Percentiles rank a stretch among this genome's conserved stretches.
Conservation (phyloP, 805 yeast species). For the Pachysolen tannophilus region DNA sequence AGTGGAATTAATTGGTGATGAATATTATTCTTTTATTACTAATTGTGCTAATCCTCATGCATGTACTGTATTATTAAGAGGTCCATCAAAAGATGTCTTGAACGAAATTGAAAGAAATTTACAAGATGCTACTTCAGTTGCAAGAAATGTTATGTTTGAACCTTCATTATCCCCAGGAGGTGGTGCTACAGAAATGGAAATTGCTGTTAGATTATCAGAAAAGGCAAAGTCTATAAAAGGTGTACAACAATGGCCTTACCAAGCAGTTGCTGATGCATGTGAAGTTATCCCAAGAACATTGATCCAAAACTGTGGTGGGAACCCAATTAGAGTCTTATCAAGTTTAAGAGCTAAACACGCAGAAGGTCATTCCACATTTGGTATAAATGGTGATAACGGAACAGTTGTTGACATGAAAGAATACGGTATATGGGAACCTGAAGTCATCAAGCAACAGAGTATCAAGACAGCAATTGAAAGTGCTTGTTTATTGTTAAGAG, state of each 20-base stretch:
- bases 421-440: conserved; percentile 99
- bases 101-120: conserved; percentile 95
- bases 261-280: conserved; percentile 97
- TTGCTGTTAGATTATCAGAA: conserved; percentile 79
- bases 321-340: conserved; percentile 82
- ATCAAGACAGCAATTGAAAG: conserved; percentile 97
- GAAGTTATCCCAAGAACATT: conserved; percentile 98
- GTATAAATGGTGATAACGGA: conserved; percentile 93
- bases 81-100: conserved; percentile 93
- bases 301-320: conserved; percentile 96
- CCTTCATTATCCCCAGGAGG: conserved; percentile 98
- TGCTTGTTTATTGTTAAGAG: conserved; percentile 90
- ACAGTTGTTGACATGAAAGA: conserved; percentile 91
- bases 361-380: conserved; percentile 75
- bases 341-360: conserved; percentile 96
- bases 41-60: conserved; percentile 84
- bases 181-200: conserved; percentile 99
- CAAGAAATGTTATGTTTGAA: conserved; percentile 89
- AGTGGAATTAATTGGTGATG: conserved; percentile 95
- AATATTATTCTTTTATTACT: conserved; percentile 81
- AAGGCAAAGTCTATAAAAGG: conserved; percentile 91
- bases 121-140: conserved; percentile 98
- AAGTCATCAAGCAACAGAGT: conserved; percentile 93
- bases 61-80: conserved; percentile 87
- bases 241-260: conserved; percentile 97